Base-by-base conservation (phyloP, 306 rosid genomes). In the Oxytropis ochrocephala region DNA sequence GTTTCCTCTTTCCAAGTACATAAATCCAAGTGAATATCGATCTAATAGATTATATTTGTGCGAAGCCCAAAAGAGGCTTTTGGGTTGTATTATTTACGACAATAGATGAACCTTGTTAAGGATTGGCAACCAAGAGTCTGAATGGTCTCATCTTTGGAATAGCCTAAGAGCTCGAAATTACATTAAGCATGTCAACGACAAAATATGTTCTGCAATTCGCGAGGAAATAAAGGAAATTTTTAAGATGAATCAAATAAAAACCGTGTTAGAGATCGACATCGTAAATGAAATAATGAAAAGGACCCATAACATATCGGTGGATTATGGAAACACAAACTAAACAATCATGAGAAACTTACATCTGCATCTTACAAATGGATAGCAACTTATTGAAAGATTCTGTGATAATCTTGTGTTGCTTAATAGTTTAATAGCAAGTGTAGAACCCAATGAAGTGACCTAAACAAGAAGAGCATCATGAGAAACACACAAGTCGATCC, bases 331-430 rank as follows among this genome's bases (percentile, higher is more conserved):
- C 18, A 64, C 32, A 18, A n/a, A 52, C 58, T 58, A 51, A 75
- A n/a, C 19, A 64, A 57, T 50, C 52, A 35, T 9, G 69, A 39
- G 73, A 59, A 79, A 82, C 99, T 89, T 95, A 91, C 99, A 95
- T 84, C 82, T 95, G 99, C 77, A 79, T 85, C 85, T 89, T 95
- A 84, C 99, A 95, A 10, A 84, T 65, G 64, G 73, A 81, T 77
- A 95, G 95, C 87, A 95, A 75, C 80, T 91, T 95, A 82, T 82
- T 87, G 84, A 91, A 91, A 19, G 83, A 70, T 61, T 88, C 96
- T 7, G 82, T 75, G 42, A 95, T 79, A 72, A 89, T 83, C 62
- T 74, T 83, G 77, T n/a, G n/a, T n/a, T n/a, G n/a, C n/a, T n/a
- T n/a, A n/a, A n/a, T n/a, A n/a, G n/a, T n/a, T n/a, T n/a, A n/a